Evolutionary conservation across 179 eudicot genomes (phyloP).

Genomic region (Heliamphora pulchella): DNA sequence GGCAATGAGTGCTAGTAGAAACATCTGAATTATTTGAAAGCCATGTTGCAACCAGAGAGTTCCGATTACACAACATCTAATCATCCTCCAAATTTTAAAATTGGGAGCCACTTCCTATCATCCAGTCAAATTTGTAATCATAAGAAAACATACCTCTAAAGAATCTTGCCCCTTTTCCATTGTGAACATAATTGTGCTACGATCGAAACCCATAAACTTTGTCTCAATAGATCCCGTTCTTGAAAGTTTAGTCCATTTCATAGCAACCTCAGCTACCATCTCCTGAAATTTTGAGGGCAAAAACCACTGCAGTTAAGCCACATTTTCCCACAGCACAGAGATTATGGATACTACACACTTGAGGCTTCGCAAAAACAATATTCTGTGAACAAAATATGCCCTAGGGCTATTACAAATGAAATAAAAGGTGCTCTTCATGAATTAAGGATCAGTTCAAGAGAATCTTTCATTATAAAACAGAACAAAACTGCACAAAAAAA

Average conservation of each 20-base stretch:
- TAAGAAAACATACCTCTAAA: constrained; percentile 47
- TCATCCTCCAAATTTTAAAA: neutral
- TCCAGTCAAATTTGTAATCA: neutral
- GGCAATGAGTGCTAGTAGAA: neutral
- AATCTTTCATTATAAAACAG: neutral
- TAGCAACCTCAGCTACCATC: constrained; percentile 50
- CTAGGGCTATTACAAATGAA: neutral
- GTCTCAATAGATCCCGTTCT: constrained; percentile 69
- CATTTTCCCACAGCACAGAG: neutral
- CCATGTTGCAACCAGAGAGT: neutral
- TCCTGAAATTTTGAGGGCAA: constrained; percentile 41
- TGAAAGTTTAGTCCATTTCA: constrained; percentile 69
- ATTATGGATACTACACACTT: neutral
- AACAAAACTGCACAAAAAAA: neutral
- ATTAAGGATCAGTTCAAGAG: neutral
- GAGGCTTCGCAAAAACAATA: neutral
- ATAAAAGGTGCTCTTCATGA: neutral
- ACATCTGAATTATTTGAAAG: neutral
- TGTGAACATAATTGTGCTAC: constrained; percentile 73
- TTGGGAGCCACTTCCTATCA: neutral
- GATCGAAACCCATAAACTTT: constrained; percentile 64
- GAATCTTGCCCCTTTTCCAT: constrained; percentile 59
- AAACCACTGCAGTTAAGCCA: neutral
- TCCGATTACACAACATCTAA: neutral
- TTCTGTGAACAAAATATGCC: neutral